Base-by-base conservation (phyloP, 768 basidiomycete genomes). In the Pleurotus ostreatus region DNA sequence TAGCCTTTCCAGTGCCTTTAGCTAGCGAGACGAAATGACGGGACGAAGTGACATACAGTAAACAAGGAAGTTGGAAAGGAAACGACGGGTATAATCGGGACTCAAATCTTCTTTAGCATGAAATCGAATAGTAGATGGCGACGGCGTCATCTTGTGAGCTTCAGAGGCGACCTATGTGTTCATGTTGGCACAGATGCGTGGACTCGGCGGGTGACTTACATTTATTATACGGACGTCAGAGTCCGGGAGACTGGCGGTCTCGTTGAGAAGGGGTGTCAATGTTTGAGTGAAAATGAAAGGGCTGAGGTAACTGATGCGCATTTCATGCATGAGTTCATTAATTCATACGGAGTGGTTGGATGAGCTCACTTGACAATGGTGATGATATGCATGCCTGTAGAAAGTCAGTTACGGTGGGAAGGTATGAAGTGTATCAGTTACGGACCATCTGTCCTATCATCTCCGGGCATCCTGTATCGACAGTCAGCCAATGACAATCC, bases 141-240 rank as follows among this genome's bases (percentile, higher is more conserved):
- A 59, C 2, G 51, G 51, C 11, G 51, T 53, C 8, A 60, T 2
- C 25, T 46, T 60, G 46, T 74, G 63, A 6, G 26, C 66, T 0
- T 62, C 63, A 7, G 75, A 78, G 13, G 69, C 49, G 8, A 77
- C 59, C 75, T 79, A 37, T n/a, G n/a, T n/a, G 7, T 15, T 13
- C 3, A 30, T 30, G 4, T 56, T 6, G 38, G 46, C 22, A 13
- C 38, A 5, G 20, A 15, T 13, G 26, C 30, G 12, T 58, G 30
- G 13, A 16, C 12, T 11, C 2, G 60, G 53, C 49, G 8, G 25
- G 8, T 16, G 37, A 68, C 79, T 41, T 57, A 85, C 85, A 55
- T 80, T 77, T 8, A 86, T 73, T 12, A 88, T 73, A 15, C 86
- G 79, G 46, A 86, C 85, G 57, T 88, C 86, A 0, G 82, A 74